Conservation (phyloP, 768 basidiomycete species). For the Holtermanniella nyarrowii region DNA sequence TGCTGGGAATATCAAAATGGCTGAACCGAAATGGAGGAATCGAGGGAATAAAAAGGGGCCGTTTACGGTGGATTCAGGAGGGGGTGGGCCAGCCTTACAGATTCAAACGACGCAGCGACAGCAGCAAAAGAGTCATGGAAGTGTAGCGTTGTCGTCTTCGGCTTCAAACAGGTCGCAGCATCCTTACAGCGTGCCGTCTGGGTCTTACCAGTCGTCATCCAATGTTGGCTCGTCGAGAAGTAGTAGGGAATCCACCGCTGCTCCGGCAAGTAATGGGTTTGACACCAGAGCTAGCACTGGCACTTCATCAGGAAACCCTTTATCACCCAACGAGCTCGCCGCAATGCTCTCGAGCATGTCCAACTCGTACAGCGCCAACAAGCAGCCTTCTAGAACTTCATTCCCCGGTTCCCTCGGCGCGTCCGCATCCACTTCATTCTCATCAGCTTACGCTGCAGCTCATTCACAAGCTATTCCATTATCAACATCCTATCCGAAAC, state of each 20-base stretch:
- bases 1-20: constrained; percentile 19
- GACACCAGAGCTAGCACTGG: not conserved
- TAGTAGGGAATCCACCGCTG: not conserved
- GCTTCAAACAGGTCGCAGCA: constrained; percentile 1
- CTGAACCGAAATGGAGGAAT: constrained; percentile 28
- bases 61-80: constrained; percentile 38
- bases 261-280: not conserved
- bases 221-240: not conserved
- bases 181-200: constrained; percentile 1
- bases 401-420: not conserved
- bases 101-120: not conserved
- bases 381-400: not conserved
- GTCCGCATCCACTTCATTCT: not conserved
- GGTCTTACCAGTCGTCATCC: not conserved
- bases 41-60: constrained; percentile 32
- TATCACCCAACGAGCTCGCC: not conserved
- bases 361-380: not conserved
- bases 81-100: constrained; percentile 6
- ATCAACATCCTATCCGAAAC: not conserved
- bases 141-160: too few species aligned
- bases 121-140: constrained; percentile 9
- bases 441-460: not conserved
- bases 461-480: not conserved
- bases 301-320: not conserved
- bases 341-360: not conserved